Conservation (phyloP, 2,329 filamentous ascomycete genomes). For the Elsinoe batatas region DNA sequence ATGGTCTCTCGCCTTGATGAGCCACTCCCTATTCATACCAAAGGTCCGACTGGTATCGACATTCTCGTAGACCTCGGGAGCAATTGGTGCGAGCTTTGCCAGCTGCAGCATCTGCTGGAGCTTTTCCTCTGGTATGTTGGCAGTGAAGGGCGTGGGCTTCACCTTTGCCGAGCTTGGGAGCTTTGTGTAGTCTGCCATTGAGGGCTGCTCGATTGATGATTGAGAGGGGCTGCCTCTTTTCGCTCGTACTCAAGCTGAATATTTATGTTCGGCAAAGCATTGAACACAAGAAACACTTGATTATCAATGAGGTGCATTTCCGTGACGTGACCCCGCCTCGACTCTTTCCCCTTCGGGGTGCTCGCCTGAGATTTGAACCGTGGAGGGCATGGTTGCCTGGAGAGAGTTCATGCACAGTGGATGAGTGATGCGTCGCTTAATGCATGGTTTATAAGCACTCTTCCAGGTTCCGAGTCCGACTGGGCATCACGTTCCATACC, state of each 20-base stretch:
- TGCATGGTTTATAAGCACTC: neutral
- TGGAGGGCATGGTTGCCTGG: neutral
- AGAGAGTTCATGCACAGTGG: neutral
- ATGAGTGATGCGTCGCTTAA: neutral
- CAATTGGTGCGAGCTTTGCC: slow-evolving; percentile 39
- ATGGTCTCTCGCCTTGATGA: slow-evolving; percentile 29
- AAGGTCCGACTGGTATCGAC: slow-evolving; percentile 32
- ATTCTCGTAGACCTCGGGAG: slow-evolving; percentile 42
- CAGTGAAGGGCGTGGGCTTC: slow-evolving; percentile 34
- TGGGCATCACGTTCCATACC: no score
- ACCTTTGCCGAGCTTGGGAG: slow-evolving; percentile 30
- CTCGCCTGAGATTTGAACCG: neutral
- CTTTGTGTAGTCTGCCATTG: slow-evolving; percentile 21
- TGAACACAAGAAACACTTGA: neutral
- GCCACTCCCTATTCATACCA: slow-evolving; percentile 41
- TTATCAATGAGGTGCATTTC: neutral
- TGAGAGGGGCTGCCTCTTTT: neutral
- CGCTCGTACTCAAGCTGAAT: neutral
- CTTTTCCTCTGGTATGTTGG: slow-evolving; percentile 34
- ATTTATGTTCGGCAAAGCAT: neutral
- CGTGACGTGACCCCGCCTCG: slow-evolving; percentile 9
- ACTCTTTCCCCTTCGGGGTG: neutral
- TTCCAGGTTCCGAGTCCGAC: no score
- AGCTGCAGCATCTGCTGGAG: slow-evolving; percentile 39
- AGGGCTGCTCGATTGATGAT: neutral